These are phyloP conservation scores for Stagonosporopsis chrysanthemi DNA, from an alignment of 2,329 filamentous ascomycete genomes.

Conservation along the genomic window DNA sequence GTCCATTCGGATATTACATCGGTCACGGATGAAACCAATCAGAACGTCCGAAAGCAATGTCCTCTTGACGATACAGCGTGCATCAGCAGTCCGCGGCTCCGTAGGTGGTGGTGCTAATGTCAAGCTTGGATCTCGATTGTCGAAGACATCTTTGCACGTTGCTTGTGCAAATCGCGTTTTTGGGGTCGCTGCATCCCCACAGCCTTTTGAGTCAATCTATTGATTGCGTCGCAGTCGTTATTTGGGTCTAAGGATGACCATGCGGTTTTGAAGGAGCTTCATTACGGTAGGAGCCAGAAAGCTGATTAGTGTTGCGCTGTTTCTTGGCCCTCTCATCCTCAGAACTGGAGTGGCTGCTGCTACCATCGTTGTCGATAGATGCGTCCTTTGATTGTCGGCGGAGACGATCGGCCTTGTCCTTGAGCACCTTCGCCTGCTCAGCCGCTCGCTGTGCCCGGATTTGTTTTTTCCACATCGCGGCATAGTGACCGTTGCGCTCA, in stretches of 20 bases:
- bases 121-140: not conserved
- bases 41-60: not conserved
- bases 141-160: not conserved
- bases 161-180: not conserved
- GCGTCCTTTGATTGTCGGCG: slow-evolving; percentile 58
- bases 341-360: slow-evolving; percentile 44
- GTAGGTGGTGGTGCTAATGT: not conserved
- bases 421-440: slow-evolving; percentile 58
- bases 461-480: slow-evolving; percentile 62
- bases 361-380: slow-evolving; percentile 48
- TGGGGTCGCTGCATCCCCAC: not conserved
- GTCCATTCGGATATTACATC: no score
- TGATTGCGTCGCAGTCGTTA: not conserved
- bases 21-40: not conserved
- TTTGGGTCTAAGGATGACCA: slow-evolving; percentile 36
- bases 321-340: slow-evolving; percentile 45
- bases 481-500: slow-evolving; percentile 54
- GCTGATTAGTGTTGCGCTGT: slow-evolving; percentile 7
- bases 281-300: slow-evolving; percentile 20
- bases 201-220: slow-evolving; percentile 2
- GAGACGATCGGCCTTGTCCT: slow-evolving; percentile 59
- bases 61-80: not conserved
- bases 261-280: slow-evolving; percentile 33
- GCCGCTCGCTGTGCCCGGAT: slow-evolving; percentile 59
- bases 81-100: not conserved